Base-by-base conservation (phyloP, 768 basidiomycete species). In the Tulasnella sp. region DNA sequence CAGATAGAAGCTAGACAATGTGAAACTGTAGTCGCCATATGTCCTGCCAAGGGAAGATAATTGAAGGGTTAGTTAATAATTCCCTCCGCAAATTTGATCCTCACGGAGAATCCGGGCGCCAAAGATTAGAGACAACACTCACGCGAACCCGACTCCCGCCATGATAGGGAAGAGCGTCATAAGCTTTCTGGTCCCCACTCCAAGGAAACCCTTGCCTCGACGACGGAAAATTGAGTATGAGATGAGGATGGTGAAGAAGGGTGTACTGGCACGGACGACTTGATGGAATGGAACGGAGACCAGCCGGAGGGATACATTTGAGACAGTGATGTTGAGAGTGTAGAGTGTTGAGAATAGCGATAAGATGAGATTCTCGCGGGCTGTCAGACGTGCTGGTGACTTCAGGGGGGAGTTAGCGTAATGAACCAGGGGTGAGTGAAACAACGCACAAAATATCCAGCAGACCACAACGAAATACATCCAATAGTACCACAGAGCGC, bases 201-300 rank as follows among this genome's bases (percentile, higher is more conserved):
- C 40, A 19, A 51, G 20, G 4, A 51, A 10, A 2, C n/a, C 39
- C 28, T 42, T 31, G 2, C 29, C 22, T 40, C 39, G 19, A 40
- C 5, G 19, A 20, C n/a, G 5, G 27, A 16, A 25, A 10, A 68
- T 70, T 6, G 74, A 69, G 42, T 73, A 69, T 0, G 90, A 79
- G 48, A 96, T 73, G 32, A 80, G 45, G 58, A 95, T 81, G 20
- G 87, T 92, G 69, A 98, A 96, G 45, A 98, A 73, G 0, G 95
- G 93, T 0, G 93, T 84, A 16, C 85, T 77, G 4, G 91, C 87
- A 25, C 95, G 83, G 32, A 98, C 81, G 49, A 98, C 89, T 71
- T 98, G 93, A 64, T 98, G 95, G 62, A 99, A 95, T 4, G 91
- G 89, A 15, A 93, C 76, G 5, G 91, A 91, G 32, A 96, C 91